Percentiles rank a stretch among this genome's conserved stretches.
Evolutionary conservation across 2,329 filamentous ascomycete species (phyloP).

Genomic region (Aspergillus floridensis): DNA sequence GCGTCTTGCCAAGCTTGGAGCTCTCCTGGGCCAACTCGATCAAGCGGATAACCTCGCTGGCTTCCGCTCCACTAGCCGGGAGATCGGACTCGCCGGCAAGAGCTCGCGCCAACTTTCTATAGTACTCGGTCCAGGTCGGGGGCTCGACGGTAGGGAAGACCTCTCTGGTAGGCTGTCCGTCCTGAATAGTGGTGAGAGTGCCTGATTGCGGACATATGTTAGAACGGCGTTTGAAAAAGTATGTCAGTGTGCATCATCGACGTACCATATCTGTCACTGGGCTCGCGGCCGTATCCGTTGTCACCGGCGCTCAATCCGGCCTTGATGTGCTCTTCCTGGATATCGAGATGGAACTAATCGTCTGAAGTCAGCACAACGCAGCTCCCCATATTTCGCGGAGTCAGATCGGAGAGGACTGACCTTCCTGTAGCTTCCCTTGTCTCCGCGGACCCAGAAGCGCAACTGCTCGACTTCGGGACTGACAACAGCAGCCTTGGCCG

Average conservation of each 20-base stretch:
- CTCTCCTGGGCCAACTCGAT: conserved; percentile 57
- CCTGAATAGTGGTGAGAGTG: conserved; percentile 54
- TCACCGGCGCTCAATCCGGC: conserved; percentile 62
- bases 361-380: neutral
- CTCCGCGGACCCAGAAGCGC: conserved; percentile 74
- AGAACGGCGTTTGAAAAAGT: neutral
- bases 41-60: conserved; percentile 54
- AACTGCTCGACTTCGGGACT: conserved; percentile 68
- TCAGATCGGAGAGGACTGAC: conserved; percentile 17
- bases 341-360: conserved; percentile 57
- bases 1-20: conserved; percentile 51
- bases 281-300: conserved; percentile 63
- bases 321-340: conserved; percentile 72
- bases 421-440: conserved; percentile 73
- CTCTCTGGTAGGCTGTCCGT: conserved; percentile 52
- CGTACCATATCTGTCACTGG: conserved; percentile 55
- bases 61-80: conserved; percentile 54
- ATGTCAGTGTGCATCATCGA: neutral
- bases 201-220: conserved; percentile 20
- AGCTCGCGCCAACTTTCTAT: conserved; percentile 55
- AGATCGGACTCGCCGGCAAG: conserved; percentile 53
- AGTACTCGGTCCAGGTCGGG: conserved; percentile 68
- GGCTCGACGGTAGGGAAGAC: conserved; percentile 60
- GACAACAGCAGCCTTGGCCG: conserved; percentile 66
- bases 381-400: neutral